These are phyloP conservation scores for Aspergillus sp. DNA, from an alignment of 2,329 filamentous ascomycete genomes.

Conservation along the genomic window DNA sequence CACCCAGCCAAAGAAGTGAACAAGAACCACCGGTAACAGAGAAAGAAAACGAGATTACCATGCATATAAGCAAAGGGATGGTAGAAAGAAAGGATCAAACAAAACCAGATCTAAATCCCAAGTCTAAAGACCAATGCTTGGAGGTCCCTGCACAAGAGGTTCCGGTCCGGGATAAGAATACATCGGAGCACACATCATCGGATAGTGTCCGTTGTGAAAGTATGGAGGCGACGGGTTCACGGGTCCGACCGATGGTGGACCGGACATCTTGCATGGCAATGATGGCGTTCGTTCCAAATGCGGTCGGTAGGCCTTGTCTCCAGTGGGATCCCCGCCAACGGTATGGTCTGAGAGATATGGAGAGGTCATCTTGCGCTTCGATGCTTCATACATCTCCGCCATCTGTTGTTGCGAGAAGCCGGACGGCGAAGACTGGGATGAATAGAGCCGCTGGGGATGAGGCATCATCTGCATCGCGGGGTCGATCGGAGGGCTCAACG, in stretches of 20 bases:
- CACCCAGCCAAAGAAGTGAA: not conserved
- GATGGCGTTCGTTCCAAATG: conserved; percentile 19
- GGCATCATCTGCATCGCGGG: conserved; percentile 23
- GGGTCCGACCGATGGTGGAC: conserved; percentile 14
- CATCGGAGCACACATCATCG: conserved; percentile 28
- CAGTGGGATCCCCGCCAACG: conserved; percentile 13
- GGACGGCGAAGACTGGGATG: conserved; percentile 21
- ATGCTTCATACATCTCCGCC: conserved; percentile 17
- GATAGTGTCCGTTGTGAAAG: conserved; percentile 23
- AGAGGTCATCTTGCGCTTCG: conserved; percentile 30
- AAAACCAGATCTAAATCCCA: conserved; percentile 5
- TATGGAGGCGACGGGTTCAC: conserved; percentile 22
- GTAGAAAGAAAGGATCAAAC: conserved; percentile 3
- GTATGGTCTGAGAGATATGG: conserved; percentile 27
- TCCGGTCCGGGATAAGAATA: conserved; percentile 27
- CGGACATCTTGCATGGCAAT: conserved; percentile 14
- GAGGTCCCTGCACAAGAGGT: conserved; percentile 19
- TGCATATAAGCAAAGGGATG: not conserved
- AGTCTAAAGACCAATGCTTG: conserved; percentile 17
- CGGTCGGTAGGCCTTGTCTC: conserved; percentile 18
- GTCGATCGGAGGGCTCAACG: conserved; percentile 24
- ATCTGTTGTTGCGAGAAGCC: conserved; percentile 16
- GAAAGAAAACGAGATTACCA: not conserved
- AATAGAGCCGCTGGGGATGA: conserved; percentile 18
- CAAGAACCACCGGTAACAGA: not conserved